Conservation (phyloP, 495 filamentous ascomycete species). For the Emericellopsis terricola region DNA sequence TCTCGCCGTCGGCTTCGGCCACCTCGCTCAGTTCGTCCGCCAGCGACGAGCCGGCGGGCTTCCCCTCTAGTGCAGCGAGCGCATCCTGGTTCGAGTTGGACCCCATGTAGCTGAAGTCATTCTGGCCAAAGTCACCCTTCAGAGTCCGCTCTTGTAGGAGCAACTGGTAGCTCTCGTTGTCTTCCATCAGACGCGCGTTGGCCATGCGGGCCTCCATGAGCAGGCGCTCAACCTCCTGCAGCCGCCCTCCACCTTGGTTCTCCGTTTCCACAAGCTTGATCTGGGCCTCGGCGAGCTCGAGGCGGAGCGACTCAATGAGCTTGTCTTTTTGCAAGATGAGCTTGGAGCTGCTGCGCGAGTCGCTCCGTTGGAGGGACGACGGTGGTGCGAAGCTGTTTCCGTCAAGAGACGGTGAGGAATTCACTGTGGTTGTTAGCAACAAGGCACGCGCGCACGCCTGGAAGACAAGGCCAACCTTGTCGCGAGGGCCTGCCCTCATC, state of each 20-base stretch:
- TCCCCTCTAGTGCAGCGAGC: slow-evolving; percentile 34
- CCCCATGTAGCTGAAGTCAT: slow-evolving; percentile 56
- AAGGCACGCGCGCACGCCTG: neutral
- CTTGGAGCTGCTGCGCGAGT: slow-evolving; percentile 72
- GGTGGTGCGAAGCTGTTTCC: slow-evolving; percentile 75
- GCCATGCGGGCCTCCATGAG: slow-evolving; percentile 83
- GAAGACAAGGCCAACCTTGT: slow-evolving; percentile 39
- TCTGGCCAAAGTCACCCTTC: slow-evolving; percentile 79
- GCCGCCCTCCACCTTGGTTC: slow-evolving; percentile 67
- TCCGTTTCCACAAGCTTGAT: slow-evolving; percentile 92
- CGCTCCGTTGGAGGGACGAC: slow-evolving; percentile 57
- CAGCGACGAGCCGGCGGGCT: slow-evolving; percentile 41
- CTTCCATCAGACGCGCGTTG: slow-evolving; percentile 90
- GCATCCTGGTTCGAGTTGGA: slow-evolving; percentile 34
- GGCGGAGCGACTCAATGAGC: slow-evolving; percentile 74
- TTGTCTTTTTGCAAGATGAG: slow-evolving; percentile 88
- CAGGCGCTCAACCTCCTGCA: slow-evolving; percentile 73
- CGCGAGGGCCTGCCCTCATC: slow-evolving; percentile 47
- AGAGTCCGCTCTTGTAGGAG: slow-evolving; percentile 84
- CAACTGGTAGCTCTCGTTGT: slow-evolving; percentile 94
- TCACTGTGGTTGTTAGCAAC: slow-evolving; percentile 20
- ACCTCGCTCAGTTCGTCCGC: slow-evolving; percentile 73
- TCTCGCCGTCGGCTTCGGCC: slow-evolving; percentile 35
- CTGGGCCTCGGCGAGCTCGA: slow-evolving; percentile 86
- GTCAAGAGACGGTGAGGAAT: slow-evolving; percentile 38